Percentiles rank a stretch among this genome's conserved stretches.
Conservation (phyloP, 352 stramenopile species). For the Phytophthora agathidicida region DNA sequence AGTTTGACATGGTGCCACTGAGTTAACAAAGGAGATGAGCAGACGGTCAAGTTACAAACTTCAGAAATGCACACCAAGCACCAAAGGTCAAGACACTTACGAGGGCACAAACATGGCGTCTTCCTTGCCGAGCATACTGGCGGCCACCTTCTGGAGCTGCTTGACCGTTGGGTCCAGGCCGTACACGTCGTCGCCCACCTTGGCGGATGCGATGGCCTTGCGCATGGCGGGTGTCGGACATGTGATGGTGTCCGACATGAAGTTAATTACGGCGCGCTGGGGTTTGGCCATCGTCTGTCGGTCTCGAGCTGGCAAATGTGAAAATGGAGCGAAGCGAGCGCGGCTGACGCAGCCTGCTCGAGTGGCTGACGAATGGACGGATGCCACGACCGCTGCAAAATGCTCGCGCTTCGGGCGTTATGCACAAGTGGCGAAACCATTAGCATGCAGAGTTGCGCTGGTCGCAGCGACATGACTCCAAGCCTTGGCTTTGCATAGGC, state of each 20-base stretch:
- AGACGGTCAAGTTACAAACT: constrained; percentile 17
- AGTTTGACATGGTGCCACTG: constrained; percentile 97
- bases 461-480: constrained; percentile 33
- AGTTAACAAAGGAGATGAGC: not conserved
- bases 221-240: constrained; percentile 93
- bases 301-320: constrained; percentile 17
- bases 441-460: constrained; percentile 39
- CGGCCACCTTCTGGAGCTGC: constrained; percentile 91
- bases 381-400: constrained; percentile 13
- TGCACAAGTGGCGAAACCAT: constrained; percentile 17
- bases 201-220: constrained; percentile 78
- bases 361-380: constrained; percentile 6
- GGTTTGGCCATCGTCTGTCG: constrained; percentile 27
- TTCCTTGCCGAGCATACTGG: constrained; percentile 95
- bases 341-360: not conserved
- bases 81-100: constrained; percentile 36
- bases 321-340: constrained; percentile 15
- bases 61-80: constrained; percentile 15
- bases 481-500: not conserved
- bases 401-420: constrained; percentile 11
- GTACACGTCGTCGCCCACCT: constrained; percentile 81
- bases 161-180: constrained; percentile 94
- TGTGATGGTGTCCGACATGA: constrained; percentile 98
- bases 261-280: constrained; percentile 76
- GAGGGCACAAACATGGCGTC: constrained; percentile 96